These are phyloP conservation scores for Cryphonectria nitschkei DNA, from an alignment of 2,329 filamentous ascomycete genomes.

Conservation along the genomic window DNA sequence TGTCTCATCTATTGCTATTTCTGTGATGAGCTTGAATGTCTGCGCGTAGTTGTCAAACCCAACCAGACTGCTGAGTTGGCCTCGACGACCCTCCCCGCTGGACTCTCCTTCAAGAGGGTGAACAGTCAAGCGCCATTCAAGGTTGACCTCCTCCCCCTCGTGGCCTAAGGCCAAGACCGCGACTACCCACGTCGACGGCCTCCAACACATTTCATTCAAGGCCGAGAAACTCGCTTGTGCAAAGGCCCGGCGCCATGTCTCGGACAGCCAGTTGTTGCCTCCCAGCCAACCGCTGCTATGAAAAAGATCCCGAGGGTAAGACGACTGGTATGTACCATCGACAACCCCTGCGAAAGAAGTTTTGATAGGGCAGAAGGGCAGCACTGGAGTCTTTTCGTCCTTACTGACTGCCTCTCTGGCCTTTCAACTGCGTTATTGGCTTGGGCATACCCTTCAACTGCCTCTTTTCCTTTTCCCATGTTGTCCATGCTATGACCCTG, in stretches of 20 bases:
- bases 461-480: not conserved
- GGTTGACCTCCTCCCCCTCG: too few relatives aligned
- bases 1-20: not conserved
- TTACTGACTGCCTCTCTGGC: not conserved
- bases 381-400: too few relatives aligned
- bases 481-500: not conserved
- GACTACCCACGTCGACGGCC: not conserved
- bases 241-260: not conserved
- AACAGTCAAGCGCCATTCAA: not conserved
- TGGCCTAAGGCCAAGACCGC: not conserved
- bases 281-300: not conserved
- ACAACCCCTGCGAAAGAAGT: too few relatives aligned
- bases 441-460: too few relatives aligned
- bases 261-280: not conserved
- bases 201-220: not conserved
- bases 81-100: too few relatives aligned
- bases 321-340: not conserved
- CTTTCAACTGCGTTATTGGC: not conserved
- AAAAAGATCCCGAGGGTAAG: not conserved
- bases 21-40: not conserved
- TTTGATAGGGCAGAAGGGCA: not conserved
- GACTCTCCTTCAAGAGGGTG: not conserved
- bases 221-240: not conserved
- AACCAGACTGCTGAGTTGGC: not conserved
- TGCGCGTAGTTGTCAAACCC: not conserved